Conservation (phyloP, 2,329 filamentous ascomycete species). For the Chrysosporium queenslandicum region DNA sequence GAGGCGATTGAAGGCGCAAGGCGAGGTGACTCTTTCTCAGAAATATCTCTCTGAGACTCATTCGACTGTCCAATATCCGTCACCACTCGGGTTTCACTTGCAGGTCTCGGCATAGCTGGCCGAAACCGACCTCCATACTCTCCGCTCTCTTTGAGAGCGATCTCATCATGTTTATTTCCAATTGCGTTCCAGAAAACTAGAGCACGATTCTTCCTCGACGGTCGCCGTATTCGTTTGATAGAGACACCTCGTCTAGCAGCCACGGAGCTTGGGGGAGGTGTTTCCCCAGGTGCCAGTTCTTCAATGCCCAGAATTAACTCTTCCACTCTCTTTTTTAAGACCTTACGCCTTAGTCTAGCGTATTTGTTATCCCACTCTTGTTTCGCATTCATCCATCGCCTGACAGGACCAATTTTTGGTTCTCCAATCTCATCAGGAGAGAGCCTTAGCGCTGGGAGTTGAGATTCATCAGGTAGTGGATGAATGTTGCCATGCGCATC, state of each 20-base stretch:
- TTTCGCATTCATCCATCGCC: slow-evolving; percentile 73
- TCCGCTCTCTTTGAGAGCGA: slow-evolving; percentile 43
- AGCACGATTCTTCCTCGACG: slow-evolving; percentile 57
- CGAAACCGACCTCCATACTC: slow-evolving; percentile 3
- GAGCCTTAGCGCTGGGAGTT: slow-evolving; percentile 58
- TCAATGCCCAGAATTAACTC: slow-evolving; percentile 65
- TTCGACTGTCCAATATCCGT: slow-evolving; percentile 21
- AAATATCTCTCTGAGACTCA: slow-evolving; percentile 10
- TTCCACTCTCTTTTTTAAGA: slow-evolving; percentile 63
- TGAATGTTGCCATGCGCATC: slow-evolving; percentile 66
- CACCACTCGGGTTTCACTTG: slow-evolving; percentile 16
- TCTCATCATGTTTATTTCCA: slow-evolving; percentile 81
- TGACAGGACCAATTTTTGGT: slow-evolving; percentile 67
- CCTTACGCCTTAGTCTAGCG: slow-evolving; percentile 54
- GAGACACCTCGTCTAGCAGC: slow-evolving; percentile 46
- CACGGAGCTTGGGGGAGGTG: slow-evolving; percentile 72
- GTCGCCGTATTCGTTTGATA: slow-evolving; percentile 43
- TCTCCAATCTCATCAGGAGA: slow-evolving; percentile 59
- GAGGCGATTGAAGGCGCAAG: not conserved
- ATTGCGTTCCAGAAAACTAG: slow-evolving; percentile 76
- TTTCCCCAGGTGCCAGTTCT: slow-evolving; percentile 59
- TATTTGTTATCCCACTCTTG: slow-evolving; percentile 64
- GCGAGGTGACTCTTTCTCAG: not conserved
- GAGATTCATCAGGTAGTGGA: slow-evolving; percentile 52
- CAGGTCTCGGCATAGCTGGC: slow-evolving; percentile 1